A percentile compares a stretch with the other conserved stretches of the same genome.
phyloP scores from a whole-genome alignment of 1,284 basidiomycete genomes.

The Pseudozyma tsukubaensis region DNA sequence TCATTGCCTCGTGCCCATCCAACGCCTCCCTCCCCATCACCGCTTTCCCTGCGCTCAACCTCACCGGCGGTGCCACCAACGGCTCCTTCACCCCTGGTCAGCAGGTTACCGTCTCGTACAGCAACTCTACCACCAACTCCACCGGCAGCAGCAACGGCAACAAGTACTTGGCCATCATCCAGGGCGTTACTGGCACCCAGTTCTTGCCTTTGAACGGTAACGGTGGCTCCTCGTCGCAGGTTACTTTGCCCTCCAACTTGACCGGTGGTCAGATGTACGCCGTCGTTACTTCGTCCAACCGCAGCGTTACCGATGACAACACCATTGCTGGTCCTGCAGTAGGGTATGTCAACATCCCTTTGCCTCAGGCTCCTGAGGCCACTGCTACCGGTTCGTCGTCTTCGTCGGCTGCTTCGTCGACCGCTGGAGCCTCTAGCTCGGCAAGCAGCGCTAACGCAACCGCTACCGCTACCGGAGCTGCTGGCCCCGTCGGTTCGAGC shows the following conservation, averaged over 20 bases:
- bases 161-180: conserved; percentile 44
- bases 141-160: conserved; percentile 1
- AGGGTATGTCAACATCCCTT: conserved; percentile 41
- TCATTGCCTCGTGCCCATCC: conserved; percentile 49
- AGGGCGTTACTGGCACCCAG: conserved; percentile 28
- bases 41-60: conserved; percentile 35
- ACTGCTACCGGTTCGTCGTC: conserved; percentile 13
- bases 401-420: conserved; percentile 1
- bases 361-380: conserved; percentile 42
- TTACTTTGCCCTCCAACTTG: conserved; percentile 43
- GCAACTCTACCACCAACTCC: conserved; percentile 15
- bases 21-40: conserved; percentile 38
- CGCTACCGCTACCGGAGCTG: not conserved
- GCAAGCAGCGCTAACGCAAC: not conserved
- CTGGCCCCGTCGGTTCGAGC: conserved; percentile 4
- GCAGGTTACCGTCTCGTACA: conserved; percentile 39
- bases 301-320: conserved; percentile 43
- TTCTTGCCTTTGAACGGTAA: conserved; percentile 26
- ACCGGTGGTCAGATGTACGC: conserved; percentile 54
- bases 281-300: conserved; percentile 39
- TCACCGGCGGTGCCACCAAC: conserved; percentile 20
- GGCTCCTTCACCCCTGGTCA: conserved; percentile 45
- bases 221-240: conserved; percentile 11
- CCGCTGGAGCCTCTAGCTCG: not conserved
- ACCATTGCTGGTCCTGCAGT: conserved; percentile 47